Evolutionary conservation across 2,329 filamentous ascomycete species (phyloP).

Genomic region (Colletotrichum tofieldiae): DNA sequence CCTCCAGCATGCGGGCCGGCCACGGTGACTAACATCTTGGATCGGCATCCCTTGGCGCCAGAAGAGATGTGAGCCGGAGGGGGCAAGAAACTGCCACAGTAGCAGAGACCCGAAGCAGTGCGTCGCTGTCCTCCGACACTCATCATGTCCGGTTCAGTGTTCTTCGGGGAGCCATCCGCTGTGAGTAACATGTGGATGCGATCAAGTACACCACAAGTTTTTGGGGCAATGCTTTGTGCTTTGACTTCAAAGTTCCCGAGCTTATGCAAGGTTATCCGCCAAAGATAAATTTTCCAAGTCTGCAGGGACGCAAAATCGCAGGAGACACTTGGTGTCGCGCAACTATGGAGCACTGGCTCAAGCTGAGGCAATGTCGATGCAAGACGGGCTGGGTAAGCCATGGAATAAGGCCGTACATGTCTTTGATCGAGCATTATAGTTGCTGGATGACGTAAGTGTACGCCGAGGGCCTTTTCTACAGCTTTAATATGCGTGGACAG

Average conservation of each 20-base stretch:
- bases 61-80: not conserved
- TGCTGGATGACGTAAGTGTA: not conserved
- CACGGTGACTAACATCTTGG: not conserved
- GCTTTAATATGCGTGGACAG: not conserved
- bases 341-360: not conserved
- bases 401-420: not conserved
- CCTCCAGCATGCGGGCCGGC: not conserved
- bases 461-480: too few relatives aligned
- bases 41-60: too few relatives aligned
- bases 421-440: not conserved
- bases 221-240: not conserved
- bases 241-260: constrained; percentile 7
- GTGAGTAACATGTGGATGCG: not conserved
- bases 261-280: not conserved
- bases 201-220: not conserved
- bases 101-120: too few relatives aligned
- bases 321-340: not conserved
- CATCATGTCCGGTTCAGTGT: not conserved
- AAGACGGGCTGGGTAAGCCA: not conserved
- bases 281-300: not conserved
- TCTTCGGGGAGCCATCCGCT: not conserved
- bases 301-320: not conserved
- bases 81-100: not conserved
- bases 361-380: not conserved
- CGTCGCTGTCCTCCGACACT: not conserved